Evolutionary conservation across 371 early-diverging fungal species (phyloP), one percentile per base, ranked within the genome.

Genomic region (Syncephalastrum contaminatum): DNA sequence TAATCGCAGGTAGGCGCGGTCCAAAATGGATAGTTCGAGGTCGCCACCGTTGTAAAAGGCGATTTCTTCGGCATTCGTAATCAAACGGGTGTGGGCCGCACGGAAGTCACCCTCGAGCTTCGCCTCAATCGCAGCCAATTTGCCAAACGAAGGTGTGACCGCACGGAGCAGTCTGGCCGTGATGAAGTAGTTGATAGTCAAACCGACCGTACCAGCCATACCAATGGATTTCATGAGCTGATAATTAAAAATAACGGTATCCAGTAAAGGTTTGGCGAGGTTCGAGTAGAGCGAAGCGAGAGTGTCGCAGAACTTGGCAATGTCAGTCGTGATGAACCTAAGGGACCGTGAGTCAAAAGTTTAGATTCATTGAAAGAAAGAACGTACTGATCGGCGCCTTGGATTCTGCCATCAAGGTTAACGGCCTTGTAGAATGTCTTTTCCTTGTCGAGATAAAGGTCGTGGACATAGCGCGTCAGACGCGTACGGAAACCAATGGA

Each of bases 61-160:
- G 54, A 95, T 84, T 65, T 95, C 95, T 63, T 95, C 95, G 5
- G 91, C 91, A 67, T 95, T 93, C 25, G 91, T 91, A 54, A 94
- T 90, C 25, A 95, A 64, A 16, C 93, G 83, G 0, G 90, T 82
- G 60, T 95, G 95, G 5, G 91, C 87, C 43, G 80, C 84, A 36
- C 95, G 85, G 81, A 90, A 95, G 59, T 93, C 91, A 42, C 95
- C 95, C 77, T 94, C 95, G 39, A 94, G 69, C 51, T 88, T 87
- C 40, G 90, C 89, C 63, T 92, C 92, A 14, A 84, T 73, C 2
- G 93, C 92, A 16, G 89, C 93, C 66, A 91, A 60, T 63, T 86
- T 90, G 27, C 95, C 95, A 67, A 93, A 94, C 0, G 90, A 80
- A 3, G 95, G 95, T 0, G 93, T 90, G 12, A 90, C 79, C 20